Percentiles rank a stretch among this genome's conserved stretches.
These are phyloP conservation scores for Fusarium albidum DNA, from an alignment of 2,329 filamentous ascomycete species.

Conservation along the genomic window DNA sequence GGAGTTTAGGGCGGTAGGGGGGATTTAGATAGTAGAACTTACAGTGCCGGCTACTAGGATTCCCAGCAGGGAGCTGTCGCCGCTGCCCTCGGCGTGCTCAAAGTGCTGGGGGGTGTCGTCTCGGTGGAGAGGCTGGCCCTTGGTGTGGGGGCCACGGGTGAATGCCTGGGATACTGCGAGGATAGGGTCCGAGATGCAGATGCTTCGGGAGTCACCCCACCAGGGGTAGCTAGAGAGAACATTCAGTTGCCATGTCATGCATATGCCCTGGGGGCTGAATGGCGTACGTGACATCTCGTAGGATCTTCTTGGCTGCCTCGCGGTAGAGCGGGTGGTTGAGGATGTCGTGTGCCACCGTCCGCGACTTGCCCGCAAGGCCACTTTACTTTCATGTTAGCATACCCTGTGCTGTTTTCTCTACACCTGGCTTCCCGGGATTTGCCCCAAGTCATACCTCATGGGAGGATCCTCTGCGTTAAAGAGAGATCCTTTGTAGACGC, in stretches of 20 bases:
- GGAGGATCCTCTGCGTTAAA: slow-evolving; percentile 5
- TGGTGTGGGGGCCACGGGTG: slow-evolving; percentile 2
- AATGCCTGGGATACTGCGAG: slow-evolving; percentile 12
- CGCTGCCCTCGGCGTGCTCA: slow-evolving; percentile 8
- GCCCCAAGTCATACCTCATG: neutral
- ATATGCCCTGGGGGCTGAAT: too few species aligned
- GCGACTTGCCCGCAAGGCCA: slow-evolving; percentile 7
- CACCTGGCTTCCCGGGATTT: too few species aligned
- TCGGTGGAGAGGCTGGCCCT: slow-evolving; percentile 6
- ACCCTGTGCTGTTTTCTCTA: too few species aligned
- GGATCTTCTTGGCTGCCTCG: slow-evolving; percentile 4
- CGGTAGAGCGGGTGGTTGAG: slow-evolving; percentile 5
- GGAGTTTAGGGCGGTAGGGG: neutral
- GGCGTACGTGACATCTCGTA: slow-evolving; percentile 6
- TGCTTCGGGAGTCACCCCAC: neutral
- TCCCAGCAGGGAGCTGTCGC: slow-evolving; percentile 10
- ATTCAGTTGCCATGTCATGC: too few species aligned
- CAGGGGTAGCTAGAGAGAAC: too few species aligned
- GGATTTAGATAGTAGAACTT: neutral
- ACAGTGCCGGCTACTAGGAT: slow-evolving; percentile 5
- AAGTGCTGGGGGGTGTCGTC: slow-evolving; percentile 12
- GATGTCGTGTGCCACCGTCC: slow-evolving; percentile 3
- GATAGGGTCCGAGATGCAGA: slow-evolving; percentile 3
- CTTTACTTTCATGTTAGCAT: too few species aligned
- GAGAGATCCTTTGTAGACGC: slow-evolving; percentile 1